A percentile compares a stretch with the other conserved stretches of the same genome.
Evolutionary conservation across 148 eudicot genomes (phyloP).

Genomic region (Chenopodium suecicum): DNA sequence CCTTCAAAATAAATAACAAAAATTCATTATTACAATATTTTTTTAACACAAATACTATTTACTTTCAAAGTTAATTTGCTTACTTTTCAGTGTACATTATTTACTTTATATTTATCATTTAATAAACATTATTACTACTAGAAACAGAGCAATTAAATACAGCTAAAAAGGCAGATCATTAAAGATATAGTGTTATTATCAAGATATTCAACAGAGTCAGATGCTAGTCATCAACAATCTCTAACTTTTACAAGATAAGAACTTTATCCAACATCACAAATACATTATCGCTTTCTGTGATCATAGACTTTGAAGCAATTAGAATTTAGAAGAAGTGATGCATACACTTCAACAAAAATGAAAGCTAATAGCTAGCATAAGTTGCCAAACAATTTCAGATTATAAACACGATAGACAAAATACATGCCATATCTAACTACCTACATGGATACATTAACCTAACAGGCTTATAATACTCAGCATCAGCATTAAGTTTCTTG

Average conservation of each 20-base stretch:
- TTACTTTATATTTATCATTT: too few species aligned
- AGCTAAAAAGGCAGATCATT: slow-evolving; percentile 14
- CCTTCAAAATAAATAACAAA: too few species aligned
- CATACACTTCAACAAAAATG: not conserved
- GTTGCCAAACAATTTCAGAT: not conserved
- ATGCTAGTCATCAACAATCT: not conserved
- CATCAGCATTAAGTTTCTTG: not conserved
- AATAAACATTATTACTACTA: too few species aligned
- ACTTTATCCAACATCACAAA: not conserved
- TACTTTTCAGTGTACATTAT: too few species aligned
- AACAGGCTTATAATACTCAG: not conserved
- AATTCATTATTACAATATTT: too few species aligned
- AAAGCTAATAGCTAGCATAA: not conserved
- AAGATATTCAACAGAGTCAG: not conserved
- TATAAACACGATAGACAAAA: not conserved
- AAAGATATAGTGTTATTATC: slow-evolving; percentile 4
- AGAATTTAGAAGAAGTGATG: not conserved
- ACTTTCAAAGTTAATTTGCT: too few species aligned
- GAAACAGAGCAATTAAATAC: too few species aligned
- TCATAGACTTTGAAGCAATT: too few species aligned
- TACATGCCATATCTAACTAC: not conserved
- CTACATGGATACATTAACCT: not conserved
- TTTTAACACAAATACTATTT: too few species aligned
- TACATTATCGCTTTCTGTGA: not conserved
- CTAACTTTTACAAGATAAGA: not conserved